These are phyloP conservation scores for Geotrichum australiense DNA, from an alignment of 1,139 yeast species.

Conservation along the genomic window DNA sequence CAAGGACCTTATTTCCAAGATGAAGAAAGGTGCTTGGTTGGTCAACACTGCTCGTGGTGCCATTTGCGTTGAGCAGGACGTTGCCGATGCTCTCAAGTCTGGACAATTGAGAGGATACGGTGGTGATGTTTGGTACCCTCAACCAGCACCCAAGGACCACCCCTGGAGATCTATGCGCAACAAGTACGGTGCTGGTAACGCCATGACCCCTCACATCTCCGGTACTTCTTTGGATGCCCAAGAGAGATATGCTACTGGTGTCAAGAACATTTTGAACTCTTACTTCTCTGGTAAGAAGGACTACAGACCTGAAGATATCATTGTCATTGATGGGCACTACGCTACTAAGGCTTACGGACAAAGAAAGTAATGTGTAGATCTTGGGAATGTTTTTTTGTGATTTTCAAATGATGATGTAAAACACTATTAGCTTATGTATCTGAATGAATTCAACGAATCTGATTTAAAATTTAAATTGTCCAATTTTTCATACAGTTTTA, in stretches of 20 bases:
- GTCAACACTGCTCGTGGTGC: constrained; percentile 87
- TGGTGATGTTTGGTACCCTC: constrained; percentile 80
- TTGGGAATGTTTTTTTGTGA: no score
- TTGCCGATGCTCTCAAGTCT: constrained; percentile 61
- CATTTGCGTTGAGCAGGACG: constrained; percentile 63
- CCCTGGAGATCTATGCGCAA: constrained; percentile 71
- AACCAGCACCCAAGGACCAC: constrained; percentile 70
- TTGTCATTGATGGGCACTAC: constrained; percentile 64
- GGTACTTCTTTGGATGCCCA: constrained; percentile 82
- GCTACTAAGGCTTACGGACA: constrained; percentile 70
- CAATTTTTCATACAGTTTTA: no score
- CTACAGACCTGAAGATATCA: constrained; percentile 67
- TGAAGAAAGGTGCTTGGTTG: constrained; percentile 71
- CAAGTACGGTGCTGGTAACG: constrained; percentile 67
- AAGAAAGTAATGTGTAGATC: constrained; percentile 35
- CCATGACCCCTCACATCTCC: constrained; percentile 79
- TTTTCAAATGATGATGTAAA: no score
- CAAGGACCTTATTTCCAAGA: constrained; percentile 58
- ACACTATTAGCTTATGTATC: no score
- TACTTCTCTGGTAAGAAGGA: constrained; percentile 57
- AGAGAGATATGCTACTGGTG: constrained; percentile 63
- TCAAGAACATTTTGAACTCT: constrained; percentile 53
- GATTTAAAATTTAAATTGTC: no score
- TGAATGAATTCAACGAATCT: no score
- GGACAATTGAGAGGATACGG: constrained; percentile 76